Evolutionary conservation across 768 basidiomycete genomes (phyloP).

Genomic region (Ramaria sp.): DNA sequence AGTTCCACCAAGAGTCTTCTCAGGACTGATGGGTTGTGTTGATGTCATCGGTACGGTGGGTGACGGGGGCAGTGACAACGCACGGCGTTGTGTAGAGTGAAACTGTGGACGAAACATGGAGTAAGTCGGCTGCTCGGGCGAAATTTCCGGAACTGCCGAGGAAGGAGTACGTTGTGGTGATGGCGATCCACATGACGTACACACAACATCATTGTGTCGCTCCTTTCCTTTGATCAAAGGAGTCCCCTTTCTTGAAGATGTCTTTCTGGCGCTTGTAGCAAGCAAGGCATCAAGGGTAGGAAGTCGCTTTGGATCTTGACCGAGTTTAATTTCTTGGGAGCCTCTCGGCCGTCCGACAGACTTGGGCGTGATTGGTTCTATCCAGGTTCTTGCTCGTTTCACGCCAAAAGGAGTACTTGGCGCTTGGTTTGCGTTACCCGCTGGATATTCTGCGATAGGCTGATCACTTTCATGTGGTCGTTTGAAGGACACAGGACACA

Average conservation of each 20-base stretch:
- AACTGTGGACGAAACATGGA: slow-evolving; percentile 4
- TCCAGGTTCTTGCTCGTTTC: background rate
- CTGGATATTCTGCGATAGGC: background rate
- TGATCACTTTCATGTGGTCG: background rate
- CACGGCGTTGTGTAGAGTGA: slow-evolving; percentile 2
- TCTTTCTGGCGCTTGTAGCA: slow-evolving; percentile 1
- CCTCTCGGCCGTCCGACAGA: background rate
- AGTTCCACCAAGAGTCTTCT: background rate
- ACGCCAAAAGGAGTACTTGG: background rate
- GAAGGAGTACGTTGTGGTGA: background rate
- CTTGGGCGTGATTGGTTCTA: slow-evolving; percentile 7
- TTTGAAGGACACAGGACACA: background rate
- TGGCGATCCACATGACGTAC: background rate
- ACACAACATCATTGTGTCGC: background rate
- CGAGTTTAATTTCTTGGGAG: background rate
- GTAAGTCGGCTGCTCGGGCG: background rate
- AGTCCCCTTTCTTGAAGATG: background rate
- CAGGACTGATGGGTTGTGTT: background rate
- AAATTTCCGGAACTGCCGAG: background rate
- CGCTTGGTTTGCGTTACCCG: too few species aligned
- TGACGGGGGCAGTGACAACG: background rate
- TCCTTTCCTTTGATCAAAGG: background rate
- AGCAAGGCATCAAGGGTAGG: slow-evolving; percentile 2
- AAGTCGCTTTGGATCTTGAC: background rate
- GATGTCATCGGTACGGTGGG: background rate